Evolutionary conservation across 2,329 filamentous ascomycete species (phyloP), one percentile per base, ranked within the genome.

Genomic region (Monilinia vaccinii-corymbosi): DNA sequence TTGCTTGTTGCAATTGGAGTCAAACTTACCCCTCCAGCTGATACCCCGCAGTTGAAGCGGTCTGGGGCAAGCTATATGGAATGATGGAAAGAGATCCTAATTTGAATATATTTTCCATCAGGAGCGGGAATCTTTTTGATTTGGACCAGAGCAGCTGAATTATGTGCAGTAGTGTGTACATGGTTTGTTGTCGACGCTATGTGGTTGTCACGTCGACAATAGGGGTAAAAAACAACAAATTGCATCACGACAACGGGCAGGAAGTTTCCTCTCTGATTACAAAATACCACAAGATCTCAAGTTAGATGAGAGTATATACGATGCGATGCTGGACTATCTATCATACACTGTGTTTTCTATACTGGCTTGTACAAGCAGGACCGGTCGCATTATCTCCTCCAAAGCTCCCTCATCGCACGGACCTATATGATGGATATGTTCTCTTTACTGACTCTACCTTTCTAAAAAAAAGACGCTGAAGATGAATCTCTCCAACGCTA

Each of bases 401-500:
- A 32, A 10, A 31, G 14, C 38, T 23, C 31, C 31, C 11, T 32
- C 7, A 32, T 23, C 28, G 18, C 16, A 9, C 4, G n/a, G 16
- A 23, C 16, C 42, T 23, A 23, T 1, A 21, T 10, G 14, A 31
- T 16, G 5, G 18, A 4, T 31, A 44, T 44, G 14, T 14, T 31
- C 13, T 11, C 6, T 31, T 55, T 32, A 44, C 51, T 55, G 51
- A 51, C 45, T 32, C 9, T 5, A 8, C 21, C 3, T 16, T 28
- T 40, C 13, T 13, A 21, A 23, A 25, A 36, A 36, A 38, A 53
- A 71, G 70, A 72, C 63, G 67, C 67, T 58, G 78, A 89, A 70
- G 94, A 99, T 74, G 93, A 97, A 76, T 94, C 93, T 63, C 87
- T 99, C 70, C 89, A 95, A 77, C 88, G 93, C 71, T 99, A 96